These are phyloP conservation scores for Cylindrotheca fusiformis DNA, from an alignment of 108 stramenopile genomes.

Conservation along the genomic window DNA sequence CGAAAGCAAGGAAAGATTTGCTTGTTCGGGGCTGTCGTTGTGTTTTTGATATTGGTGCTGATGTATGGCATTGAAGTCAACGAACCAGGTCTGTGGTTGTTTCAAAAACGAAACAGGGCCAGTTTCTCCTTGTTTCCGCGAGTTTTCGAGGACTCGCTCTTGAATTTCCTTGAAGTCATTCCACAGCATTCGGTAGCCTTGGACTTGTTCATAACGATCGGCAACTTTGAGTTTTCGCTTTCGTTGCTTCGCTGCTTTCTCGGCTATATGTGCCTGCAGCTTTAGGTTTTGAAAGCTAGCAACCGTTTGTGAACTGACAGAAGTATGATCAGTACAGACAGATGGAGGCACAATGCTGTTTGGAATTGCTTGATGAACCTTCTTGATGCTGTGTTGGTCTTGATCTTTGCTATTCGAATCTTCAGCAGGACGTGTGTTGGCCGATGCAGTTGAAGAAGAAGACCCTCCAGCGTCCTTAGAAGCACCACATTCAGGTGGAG, in stretches of 20 bases:
- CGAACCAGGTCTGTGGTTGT: conserved; percentile 8
- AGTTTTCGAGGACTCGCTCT: conserved; percentile 5
- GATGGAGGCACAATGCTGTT: too few species aligned
- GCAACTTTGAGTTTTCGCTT: conserved; percentile 25
- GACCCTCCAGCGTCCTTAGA: too few species aligned
- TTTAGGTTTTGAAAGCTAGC: conserved; percentile 36
- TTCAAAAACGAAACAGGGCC: neutral
- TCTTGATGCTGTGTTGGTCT: too few species aligned
- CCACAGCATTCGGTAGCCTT: conserved; percentile 31
- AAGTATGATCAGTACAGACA: too few species aligned
- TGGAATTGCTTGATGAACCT: too few species aligned
- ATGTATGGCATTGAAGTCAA: conserved; percentile 10
- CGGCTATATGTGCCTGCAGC: conserved; percentile 21
- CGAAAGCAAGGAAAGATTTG: conserved; percentile 27
- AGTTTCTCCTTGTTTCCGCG: neutral
- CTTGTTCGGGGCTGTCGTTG: conserved; percentile 15
- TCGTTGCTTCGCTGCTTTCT: conserved; percentile 14
- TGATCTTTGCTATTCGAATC: too few species aligned
- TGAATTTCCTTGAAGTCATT: conserved; percentile 32
- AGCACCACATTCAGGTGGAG: too few species aligned
- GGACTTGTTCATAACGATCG: conserved; percentile 31
- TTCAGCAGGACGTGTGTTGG: too few species aligned
- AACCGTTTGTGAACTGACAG: conserved; percentile 24
- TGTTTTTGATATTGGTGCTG: too few species aligned
- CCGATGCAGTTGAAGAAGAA: too few species aligned